Evolutionary conservation across 1,284 basidiomycete genomes (phyloP), one percentile per base, ranked within the genome.

Genomic region (Melampsora larici-populina): DNA sequence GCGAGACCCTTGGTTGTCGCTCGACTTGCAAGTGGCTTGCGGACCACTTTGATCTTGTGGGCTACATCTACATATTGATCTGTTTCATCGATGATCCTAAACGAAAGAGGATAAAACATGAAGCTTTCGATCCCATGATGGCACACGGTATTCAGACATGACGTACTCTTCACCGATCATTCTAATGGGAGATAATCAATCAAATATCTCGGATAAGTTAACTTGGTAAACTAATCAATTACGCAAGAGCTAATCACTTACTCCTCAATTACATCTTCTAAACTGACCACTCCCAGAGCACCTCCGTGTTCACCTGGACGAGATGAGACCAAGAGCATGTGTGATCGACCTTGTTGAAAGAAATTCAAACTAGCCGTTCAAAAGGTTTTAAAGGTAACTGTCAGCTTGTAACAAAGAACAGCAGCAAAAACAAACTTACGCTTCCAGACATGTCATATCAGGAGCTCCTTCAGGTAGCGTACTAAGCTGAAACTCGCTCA

Each of bases 401-500:
- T 36, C 36, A 36, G 36, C 36, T 36, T 36, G 36, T 11, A 66
- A 18, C 48, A 21, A 36, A 67, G 21, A 51, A n/a, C 6, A 63
- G 69, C 2, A 46, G 2, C 6, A 29, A 24, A 60, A 15, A 24
- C 8, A 49, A 9, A 67, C 85, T 65, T 84, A 81, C 9, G 85
- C 85, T 82, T 87, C 91, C 85, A 93, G 91, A 81, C 92, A 93
- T 80, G 90, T 93, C 80, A 94, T 93, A 26, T 89, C 88, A 0
- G 93, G 92, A 43, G 87, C 87, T 8, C 94, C 94, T 85, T 99
- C 95, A 0, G 96, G 96, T 2, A 98, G 85, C n/a, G 95, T 92
- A 0, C 83, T 84, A 60, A 86, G 81, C 33, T 83, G 85, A 82
- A 93, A 92, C 62, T 88, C 85, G 2, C 89, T 91, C 0, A 96